phyloP scores from a whole-genome alignment of 768 basidiomycete genomes.

The Trametes coccinea region DNA sequence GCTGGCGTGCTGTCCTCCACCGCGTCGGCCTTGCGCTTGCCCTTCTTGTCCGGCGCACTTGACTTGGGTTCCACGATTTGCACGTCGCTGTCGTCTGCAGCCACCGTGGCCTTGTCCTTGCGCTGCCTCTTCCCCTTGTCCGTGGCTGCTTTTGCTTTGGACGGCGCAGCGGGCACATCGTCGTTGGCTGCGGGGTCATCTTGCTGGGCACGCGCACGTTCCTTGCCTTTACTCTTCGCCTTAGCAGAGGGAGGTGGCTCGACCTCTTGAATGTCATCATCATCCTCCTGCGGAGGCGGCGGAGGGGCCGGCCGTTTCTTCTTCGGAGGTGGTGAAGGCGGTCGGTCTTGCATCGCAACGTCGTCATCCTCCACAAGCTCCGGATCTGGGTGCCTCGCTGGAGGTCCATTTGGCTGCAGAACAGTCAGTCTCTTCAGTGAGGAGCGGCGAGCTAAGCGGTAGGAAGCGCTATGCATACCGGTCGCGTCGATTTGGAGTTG shows the following conservation, averaged over 20 bases:
- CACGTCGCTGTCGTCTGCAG: slow-evolving; percentile 15
- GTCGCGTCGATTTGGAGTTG: not conserved
- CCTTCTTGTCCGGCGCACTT: slow-evolving; percentile 28
- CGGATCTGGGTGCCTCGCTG: not conserved
- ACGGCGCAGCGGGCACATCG: not conserved
- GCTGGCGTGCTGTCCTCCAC: slow-evolving; percentile 25
- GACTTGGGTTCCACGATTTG: slow-evolving; percentile 15
- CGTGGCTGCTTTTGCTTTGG: slow-evolving; percentile 1
- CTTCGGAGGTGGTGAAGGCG: slow-evolving; percentile 18
- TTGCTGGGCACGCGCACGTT: not conserved
- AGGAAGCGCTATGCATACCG: not conserved
- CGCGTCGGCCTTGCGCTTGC: slow-evolving; percentile 40
- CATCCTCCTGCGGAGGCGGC: slow-evolving; percentile 8
- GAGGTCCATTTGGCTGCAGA: slow-evolving; percentile 1
- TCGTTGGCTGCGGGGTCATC: slow-evolving; percentile 1
- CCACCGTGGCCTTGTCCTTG: not conserved
- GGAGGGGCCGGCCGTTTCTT: slow-evolving; percentile 4
- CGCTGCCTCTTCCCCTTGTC: slow-evolving; percentile 10
- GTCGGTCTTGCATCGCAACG: slow-evolving; percentile 16
- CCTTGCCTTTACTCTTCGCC: slow-evolving; percentile 20
- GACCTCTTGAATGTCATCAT: slow-evolving; percentile 36
- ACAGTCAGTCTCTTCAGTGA: not conserved
- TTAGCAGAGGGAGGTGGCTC: slow-evolving; percentile 21
- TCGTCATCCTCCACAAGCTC: slow-evolving; percentile 5
- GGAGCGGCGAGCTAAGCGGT: no score